These are phyloP conservation scores for Auricularia sp. DNA, from an alignment of 768 basidiomycete species.

Conservation along the genomic window DNA sequence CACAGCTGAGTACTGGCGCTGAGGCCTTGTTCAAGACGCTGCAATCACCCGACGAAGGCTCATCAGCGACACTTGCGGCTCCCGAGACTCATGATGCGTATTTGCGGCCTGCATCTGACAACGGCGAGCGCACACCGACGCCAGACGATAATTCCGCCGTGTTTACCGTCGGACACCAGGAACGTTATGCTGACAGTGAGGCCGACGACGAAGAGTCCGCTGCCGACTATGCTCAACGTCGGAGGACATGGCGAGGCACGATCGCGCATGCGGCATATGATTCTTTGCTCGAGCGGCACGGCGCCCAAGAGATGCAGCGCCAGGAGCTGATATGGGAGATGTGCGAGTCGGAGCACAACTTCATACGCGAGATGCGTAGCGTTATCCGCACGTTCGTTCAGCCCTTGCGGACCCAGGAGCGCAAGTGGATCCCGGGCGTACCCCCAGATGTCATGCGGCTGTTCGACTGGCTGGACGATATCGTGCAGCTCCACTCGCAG, in stretches of 20 bases:
- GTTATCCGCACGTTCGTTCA: slow-evolving; percentile 66
- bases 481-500: slow-evolving; percentile 63
- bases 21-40: slow-evolving; percentile 34
- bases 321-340: slow-evolving; percentile 64
- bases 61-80: neutral
- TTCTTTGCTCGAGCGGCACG: slow-evolving; percentile 30
- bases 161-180: neutral
- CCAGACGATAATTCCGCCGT: neutral
- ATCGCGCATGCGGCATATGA: slow-evolving; percentile 24
- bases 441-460: slow-evolving; percentile 58
- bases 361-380: slow-evolving; percentile 53
- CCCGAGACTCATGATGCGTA: neutral
- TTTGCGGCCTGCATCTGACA: neutral
- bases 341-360: slow-evolving; percentile 53
- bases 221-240: neutral
- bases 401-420: slow-evolving; percentile 64
- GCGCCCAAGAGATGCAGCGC: slow-evolving; percentile 43
- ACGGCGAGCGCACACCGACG: neutral
- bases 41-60: neutral
- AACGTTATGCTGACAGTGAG: neutral
- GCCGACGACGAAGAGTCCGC: neutral
- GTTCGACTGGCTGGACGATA: slow-evolving; percentile 85
- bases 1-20: slow-evolving; percentile 33
- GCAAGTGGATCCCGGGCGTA: slow-evolving; percentile 72
- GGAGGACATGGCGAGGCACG: slow-evolving; percentile 24